Percentiles rank a stretch among this genome's conserved stretches.
These are phyloP conservation scores for Diddensiella santjacobensis DNA, from an alignment of 805 yeast species.

Conservation along the genomic window DNA sequence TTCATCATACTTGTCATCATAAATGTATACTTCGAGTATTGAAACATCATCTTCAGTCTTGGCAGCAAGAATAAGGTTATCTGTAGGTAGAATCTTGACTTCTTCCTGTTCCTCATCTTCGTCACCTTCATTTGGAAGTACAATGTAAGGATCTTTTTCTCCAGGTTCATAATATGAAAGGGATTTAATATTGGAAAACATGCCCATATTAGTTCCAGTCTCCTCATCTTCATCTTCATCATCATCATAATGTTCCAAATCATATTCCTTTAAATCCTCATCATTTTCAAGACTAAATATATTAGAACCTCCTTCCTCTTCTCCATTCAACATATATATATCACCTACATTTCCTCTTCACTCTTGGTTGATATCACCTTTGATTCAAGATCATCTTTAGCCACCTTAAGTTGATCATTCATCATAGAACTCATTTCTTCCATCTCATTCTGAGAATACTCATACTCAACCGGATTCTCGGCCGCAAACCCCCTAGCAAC, in stretches of 20 bases:
- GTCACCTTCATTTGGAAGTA: slow-evolving; percentile 53
- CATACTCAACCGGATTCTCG: slow-evolving; percentile 87
- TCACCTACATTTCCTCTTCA: slow-evolving; percentile 31
- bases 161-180: slow-evolving; percentile 40
- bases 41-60: slow-evolving; percentile 96
- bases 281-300: slow-evolving; percentile 39
- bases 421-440: slow-evolving; percentile 85
- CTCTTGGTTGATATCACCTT: slow-evolving; percentile 30
- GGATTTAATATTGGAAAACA: slow-evolving; percentile 43
- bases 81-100: slow-evolving; percentile 81
- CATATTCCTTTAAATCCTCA: slow-evolving; percentile 84
- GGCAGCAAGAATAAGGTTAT: slow-evolving; percentile 82
- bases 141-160: slow-evolving; percentile 57
- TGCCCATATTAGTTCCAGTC: slow-evolving; percentile 41
- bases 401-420: slow-evolving; percentile 73
- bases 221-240: slow-evolving; percentile 54
- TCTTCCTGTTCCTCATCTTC: slow-evolving; percentile 75
- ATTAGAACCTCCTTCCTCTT: slow-evolving; percentile 10
- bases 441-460: slow-evolving; percentile 87
- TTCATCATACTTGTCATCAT: slow-evolving; percentile 89
- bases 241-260: slow-evolving; percentile 65
- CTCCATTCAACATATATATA: slow-evolving; percentile 16
- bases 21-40: slow-evolving; percentile 86
- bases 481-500: slow-evolving; percentile 94
- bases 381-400: slow-evolving; percentile 56